Evolutionary conservation across 2,329 filamentous ascomycete species (phyloP), one percentile per base, ranked within the genome.

Genomic region (Pyrenophora graminea): DNA sequence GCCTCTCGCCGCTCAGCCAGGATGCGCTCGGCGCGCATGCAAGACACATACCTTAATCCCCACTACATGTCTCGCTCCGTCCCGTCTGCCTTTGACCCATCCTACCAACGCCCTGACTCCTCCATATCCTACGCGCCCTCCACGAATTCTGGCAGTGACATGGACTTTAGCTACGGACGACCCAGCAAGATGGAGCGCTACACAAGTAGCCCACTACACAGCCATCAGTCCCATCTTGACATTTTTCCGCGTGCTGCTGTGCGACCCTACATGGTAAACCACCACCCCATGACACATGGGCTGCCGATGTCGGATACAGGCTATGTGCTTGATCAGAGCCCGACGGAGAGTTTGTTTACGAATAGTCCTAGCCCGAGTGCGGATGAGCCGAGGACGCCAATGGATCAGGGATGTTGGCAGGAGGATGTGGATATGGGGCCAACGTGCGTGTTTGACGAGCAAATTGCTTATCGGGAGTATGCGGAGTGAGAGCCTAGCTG

Each of bases 1-100:
- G 76, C 75, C 15, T 73, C 76, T 4, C 62, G 65, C n/a, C 64
- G 65, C 13, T 46, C 69, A 3, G 63, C 66, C 9, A 57, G 54
- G 23, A 59, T 64, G 9, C 61, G 64, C 19, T 51, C 55, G 1
- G 56, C 62, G 8, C 59, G 66, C 17, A 44, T 62, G 23, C 56
- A 60, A 3, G 62, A 65, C 12, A 18, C 40, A 7, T 59, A 59
- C 32, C 52, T 59, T 13, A 62, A 51, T 53, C 56, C 68, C 1
- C 62, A 62, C 2, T 64, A 62, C 49, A 53, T 49, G 25, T 46
- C 58, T 1, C 57, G 59, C 3, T 62, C 58, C 0, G 55, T 57
- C 0, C 66, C 66, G 4, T 37, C 44, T 3, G 45, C 51, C 2
- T 63, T 63, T 31, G 43, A 61, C 27, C 44, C 58, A 3, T 39